Base-by-base conservation (phyloP, 2,329 filamentous ascomycete genomes). In the Aspergillus bombycis region DNA sequence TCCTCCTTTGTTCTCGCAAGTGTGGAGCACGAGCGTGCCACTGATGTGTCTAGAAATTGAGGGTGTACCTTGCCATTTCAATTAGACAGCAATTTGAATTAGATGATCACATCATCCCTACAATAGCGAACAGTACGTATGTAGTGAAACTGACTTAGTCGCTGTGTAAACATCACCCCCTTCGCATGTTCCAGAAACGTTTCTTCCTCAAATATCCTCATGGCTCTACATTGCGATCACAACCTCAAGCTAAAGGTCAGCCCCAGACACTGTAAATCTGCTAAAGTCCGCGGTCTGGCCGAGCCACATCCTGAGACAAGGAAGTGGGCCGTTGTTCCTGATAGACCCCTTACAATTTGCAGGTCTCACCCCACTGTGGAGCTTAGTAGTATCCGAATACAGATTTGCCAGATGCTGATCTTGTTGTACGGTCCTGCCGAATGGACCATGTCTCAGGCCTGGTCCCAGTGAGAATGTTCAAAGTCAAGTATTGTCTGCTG, bases 1-100 rank as follows among this genome's bases (percentile, higher is more conserved):
- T 68, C 72, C 7, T 66, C 72, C 1, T 73, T 74, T 61, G 60
- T 71, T 52, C 65, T 69, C 30, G 72, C 72, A 0, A 74, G 72
- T 48, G 38, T 71, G 30, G 72, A 74, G 53, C 67, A 71, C 23
- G 72, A 73, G 55, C 65, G 73, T 12, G 26, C 48, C 19, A 11
- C 23, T n/a, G 21, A 43, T 19, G 1, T 43, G 21, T 14, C 45
- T 10, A 7, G 8, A 1, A 7, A 21, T 9, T 52, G 23, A 41
- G 12, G 26, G 2, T 26, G 12, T 9, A 32, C 26, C 23, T 30
- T n/a, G 8, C 26, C 14, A 4, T 46, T 5, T 23, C 0, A 6
- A 23, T 14, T 46, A 11, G 10, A 4, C 11, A 21, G 7, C 16
- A 41, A n/a, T 9, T 3, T 9, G 4, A 2, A 19, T 41, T 41